Evolutionary conservation across 2,329 filamentous ascomycete genomes (phyloP), one percentile per base, ranked within the genome.

Genomic region (Aspergillus fumigatus): DNA sequence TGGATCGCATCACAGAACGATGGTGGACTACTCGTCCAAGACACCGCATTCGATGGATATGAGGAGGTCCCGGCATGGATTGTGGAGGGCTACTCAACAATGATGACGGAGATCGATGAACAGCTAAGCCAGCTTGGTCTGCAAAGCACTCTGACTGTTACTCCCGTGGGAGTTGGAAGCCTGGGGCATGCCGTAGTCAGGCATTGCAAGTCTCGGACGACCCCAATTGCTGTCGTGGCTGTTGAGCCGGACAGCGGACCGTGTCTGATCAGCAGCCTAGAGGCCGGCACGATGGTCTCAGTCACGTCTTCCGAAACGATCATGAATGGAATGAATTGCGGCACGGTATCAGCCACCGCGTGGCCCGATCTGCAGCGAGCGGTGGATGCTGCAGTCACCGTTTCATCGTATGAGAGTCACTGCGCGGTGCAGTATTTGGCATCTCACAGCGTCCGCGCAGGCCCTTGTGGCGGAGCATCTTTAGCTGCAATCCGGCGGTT

Each of bases 311-410:
- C 75, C 0, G 73, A 82, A 2, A 90, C 86, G 0, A 89, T 89
- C 63, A 91, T 92, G 88, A 80, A 81, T 41, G 88, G 88, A 0
- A 82, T 92, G 75, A 85, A 89, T 61, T 92, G 88, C 59, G 88
- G 87, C 0, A 89, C 85, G 0, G 78, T 88, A 0, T 89, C 87
- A 0, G 76, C 76, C 0, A 84, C 81, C 0, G 85, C 88, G 0
- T 92, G 87, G 86, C 78, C 83, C 0, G 67, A 84, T 0, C 68
- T 92, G 3, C 71, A 75, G 7, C 67, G 75, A 0, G 82, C 85
- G 0, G 79, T 90, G 0, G 84, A 89, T 71, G 82, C 80, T 1
- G 82, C 81, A 52, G 71, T 86, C 0, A 82, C 80, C 0, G 79
- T 92, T 0, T 83, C 81, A 0, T 88, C 89, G 61, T 68, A 70